These are phyloP conservation scores for Magnaporthiopsis incrustans DNA, from an alignment of 2,329 filamentous ascomycete species.

Conservation along the genomic window DNA sequence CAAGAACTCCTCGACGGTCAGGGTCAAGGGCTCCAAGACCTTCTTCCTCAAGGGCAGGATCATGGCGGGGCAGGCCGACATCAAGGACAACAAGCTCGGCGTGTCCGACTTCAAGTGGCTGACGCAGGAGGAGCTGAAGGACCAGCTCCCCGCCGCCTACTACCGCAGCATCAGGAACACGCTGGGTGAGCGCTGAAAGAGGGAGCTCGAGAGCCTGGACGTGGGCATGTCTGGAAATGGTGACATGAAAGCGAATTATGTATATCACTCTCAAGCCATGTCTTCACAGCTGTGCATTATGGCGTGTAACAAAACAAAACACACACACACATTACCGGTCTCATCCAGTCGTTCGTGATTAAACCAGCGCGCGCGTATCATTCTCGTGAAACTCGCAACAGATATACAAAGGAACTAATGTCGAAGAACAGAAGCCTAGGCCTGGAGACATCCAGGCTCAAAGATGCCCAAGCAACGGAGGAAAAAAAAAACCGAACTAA, in stretches of 20 bases:
- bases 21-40: conserved; percentile 46
- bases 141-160: conserved; percentile 59
- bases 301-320: background rate
- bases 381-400: background rate
- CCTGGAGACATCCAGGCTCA: conserved; percentile 17
- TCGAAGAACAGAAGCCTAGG: background rate
- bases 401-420: background rate
- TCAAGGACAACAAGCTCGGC: conserved; percentile 62
- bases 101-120: conserved; percentile 87
- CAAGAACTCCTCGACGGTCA: conserved; percentile 23
- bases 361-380: background rate
- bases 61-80: conserved; percentile 88
- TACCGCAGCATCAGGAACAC: conserved; percentile 73
- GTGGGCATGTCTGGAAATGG: background rate
- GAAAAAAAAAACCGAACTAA: conserved; percentile 26
- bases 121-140: conserved; percentile 76
- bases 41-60: conserved; percentile 97
- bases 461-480: too few relatives aligned
- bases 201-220: background rate
- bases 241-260: background rate
- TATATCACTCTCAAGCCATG: background rate
- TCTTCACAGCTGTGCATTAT: background rate
- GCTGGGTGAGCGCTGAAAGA: conserved; percentile 62
- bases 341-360: background rate
- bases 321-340: background rate